Base-by-base conservation (phyloP, 495 filamentous ascomycete species). In the Trichoderma asperelloides region DNA sequence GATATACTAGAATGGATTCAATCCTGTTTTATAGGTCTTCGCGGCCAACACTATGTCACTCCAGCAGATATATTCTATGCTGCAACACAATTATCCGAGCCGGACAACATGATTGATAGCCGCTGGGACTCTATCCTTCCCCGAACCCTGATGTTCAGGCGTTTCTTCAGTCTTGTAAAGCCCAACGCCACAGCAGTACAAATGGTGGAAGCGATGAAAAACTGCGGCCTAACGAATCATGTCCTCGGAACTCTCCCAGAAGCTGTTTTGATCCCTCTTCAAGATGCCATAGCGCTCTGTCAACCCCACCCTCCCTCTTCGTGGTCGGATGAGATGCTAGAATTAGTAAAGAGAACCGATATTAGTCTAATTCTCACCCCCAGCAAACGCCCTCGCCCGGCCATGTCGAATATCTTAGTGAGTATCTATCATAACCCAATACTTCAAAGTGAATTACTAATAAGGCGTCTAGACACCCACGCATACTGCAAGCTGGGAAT, bases 241-340 rank as follows among this genome's bases (percentile, higher is more conserved):
- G 76, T 90, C 62, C 77, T 94, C 28, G 93, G 96, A 68, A 92
- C 89, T 6, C 78, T 98, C 11, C 96, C 96, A 5, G 91, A 96
- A 77, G 87, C 89, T 41, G 79, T 97, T 16, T 83, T 88, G 55
- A 86, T 88, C 1, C 89, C 91, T 0, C 80, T 98, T 25, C 89
- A 89, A 74, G 92, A 96, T 74, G 85, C 87, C n/a, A 91, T 98
- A 39, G 84, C 87, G 28, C 82, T 85, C 66, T 96, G 91, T 70
- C 92, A 96, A 75, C 85, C 85, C 11, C 84, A 87, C 67, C 95
- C 95, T 9, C 91, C 91, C 23, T 85, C 88, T 0, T 86, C 83
- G 2, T 97, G 93, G 92, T 80, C 84, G 30, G 80, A 83, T 28
- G 78, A 80, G 2, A 81, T 96, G 9, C 81, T 97, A 4, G 80